A percentile compares a stretch with the other conserved stretches of the same genome.
phyloP scores from a whole-genome alignment of 2,329 filamentous ascomycete genomes.

The Penicillium polonicum region DNA sequence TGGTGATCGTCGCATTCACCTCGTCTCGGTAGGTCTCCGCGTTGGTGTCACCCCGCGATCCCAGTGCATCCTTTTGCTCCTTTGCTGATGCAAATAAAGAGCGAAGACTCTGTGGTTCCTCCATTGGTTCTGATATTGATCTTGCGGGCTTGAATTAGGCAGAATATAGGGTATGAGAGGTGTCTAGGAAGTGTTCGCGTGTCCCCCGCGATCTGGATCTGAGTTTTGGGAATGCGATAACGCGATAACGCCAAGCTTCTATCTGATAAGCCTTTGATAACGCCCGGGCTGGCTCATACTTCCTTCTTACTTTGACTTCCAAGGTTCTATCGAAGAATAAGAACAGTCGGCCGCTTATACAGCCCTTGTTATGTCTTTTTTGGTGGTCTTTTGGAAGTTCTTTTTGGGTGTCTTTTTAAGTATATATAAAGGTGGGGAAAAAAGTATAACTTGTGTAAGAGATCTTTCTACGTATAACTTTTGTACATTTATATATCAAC shows the following conservation, averaged over 20 bases:
- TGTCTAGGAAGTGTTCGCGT: slow-evolving; percentile 2
- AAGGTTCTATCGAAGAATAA: too few relatives aligned
- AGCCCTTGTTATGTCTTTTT: too few relatives aligned
- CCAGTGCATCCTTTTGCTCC: slow-evolving; percentile 55
- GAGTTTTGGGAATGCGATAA: slow-evolving; percentile 25
- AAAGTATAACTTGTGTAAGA: too few relatives aligned
- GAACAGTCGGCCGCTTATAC: too few relatives aligned
- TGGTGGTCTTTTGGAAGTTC: too few relatives aligned
- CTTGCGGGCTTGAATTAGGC: neutral
- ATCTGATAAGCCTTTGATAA: neutral
- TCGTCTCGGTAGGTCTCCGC: slow-evolving; percentile 66
- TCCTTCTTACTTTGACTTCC: too few relatives aligned
- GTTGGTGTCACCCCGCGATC: slow-evolving; percentile 63
- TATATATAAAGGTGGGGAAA: too few relatives aligned
- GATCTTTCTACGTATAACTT: too few relatives aligned
- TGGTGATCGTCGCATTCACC: slow-evolving; percentile 64
- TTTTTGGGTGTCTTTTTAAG: too few relatives aligned
- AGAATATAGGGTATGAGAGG: neutral
- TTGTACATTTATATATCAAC: too few relatives aligned
- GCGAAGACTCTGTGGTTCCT: slow-evolving; percentile 55
- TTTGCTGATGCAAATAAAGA: slow-evolving; percentile 58
- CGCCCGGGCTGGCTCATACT: neutral
- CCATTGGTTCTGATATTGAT: slow-evolving; percentile 34
- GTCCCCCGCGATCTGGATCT: slow-evolving; percentile 22
- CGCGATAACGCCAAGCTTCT: slow-evolving; percentile 2